phyloP scores from a whole-genome alignment of 208 protist genomes.

The Angomonas ambiguus region DNA sequence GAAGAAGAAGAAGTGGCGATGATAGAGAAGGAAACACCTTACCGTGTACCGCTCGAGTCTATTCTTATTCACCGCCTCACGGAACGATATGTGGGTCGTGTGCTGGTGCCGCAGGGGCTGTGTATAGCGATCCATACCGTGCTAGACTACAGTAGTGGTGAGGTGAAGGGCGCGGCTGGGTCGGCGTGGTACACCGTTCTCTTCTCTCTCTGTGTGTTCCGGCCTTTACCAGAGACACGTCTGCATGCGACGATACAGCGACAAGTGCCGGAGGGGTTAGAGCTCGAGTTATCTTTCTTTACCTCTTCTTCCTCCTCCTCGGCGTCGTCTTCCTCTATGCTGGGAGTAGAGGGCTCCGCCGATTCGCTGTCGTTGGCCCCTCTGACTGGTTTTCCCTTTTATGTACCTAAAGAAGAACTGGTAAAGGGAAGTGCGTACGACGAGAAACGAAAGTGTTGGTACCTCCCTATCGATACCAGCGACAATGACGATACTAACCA shows the following conservation, averaged over 20 bases:
- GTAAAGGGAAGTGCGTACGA: background rate
- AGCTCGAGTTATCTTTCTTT: conserved; percentile 62
- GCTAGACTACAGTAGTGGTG: conserved; percentile 40
- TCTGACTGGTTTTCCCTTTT: background rate
- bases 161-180: conserved; percentile 43
- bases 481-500: background rate
- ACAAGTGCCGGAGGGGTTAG: conserved; percentile 36
- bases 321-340: conserved; percentile 50
- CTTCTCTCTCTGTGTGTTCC: conserved; percentile 69
- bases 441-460: background rate
- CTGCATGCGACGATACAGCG: conserved; percentile 50
- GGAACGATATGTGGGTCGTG: conserved; percentile 76
- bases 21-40: too few relatives aligned
- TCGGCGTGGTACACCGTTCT: conserved; percentile 66
- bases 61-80: conserved; percentile 71
- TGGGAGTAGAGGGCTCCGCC: conserved; percentile 23
- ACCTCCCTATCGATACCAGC: background rate
- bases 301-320: conserved; percentile 48
- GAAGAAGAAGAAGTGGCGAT: too few relatives aligned
- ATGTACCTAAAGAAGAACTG: background rate
- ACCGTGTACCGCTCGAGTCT: conserved; percentile 20
- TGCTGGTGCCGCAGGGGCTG: conserved; percentile 54
- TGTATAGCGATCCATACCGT: conserved; percentile 67
- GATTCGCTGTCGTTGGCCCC: conserved; percentile 83
- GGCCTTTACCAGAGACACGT: conserved; percentile 40